Conservation (phyloP, 257 asterid genomes). For the Oldenlandia corymbosa region DNA sequence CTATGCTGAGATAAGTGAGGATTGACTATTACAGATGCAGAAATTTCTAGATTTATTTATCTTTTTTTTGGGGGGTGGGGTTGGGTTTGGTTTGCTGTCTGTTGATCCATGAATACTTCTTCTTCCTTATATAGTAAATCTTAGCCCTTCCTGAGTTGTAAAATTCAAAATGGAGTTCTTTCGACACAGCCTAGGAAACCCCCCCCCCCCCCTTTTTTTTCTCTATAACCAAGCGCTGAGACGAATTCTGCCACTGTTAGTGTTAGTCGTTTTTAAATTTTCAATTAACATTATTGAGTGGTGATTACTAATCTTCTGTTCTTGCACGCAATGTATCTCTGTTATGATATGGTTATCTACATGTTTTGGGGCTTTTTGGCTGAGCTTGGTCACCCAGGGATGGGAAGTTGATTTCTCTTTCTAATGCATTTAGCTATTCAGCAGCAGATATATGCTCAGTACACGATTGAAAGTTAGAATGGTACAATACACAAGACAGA, state of each 20-base stretch:
- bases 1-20: not conserved
- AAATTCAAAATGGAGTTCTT: not conserved
- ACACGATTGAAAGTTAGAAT: no score
- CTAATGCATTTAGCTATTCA: not conserved
- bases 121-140: not conserved
- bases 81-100: no score
- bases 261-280: not conserved
- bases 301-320: not conserved
- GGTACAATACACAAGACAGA: no score
- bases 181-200: not conserved
- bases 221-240: no score
- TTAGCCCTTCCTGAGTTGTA: not conserved
- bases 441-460: no score
- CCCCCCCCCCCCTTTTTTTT: no score
- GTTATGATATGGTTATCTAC: not conserved
- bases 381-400: no score
- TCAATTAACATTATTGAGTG: not conserved
- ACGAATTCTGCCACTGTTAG: not conserved
- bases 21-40: not conserved
- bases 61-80: no score
- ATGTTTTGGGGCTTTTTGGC: not conserved
- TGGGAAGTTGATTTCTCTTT: no score
- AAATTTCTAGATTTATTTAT: no score
- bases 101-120: not conserved
- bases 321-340: not conserved